Conservation (phyloP, 2,329 filamentous ascomycete genomes). For the Fusarium sp. region DNA sequence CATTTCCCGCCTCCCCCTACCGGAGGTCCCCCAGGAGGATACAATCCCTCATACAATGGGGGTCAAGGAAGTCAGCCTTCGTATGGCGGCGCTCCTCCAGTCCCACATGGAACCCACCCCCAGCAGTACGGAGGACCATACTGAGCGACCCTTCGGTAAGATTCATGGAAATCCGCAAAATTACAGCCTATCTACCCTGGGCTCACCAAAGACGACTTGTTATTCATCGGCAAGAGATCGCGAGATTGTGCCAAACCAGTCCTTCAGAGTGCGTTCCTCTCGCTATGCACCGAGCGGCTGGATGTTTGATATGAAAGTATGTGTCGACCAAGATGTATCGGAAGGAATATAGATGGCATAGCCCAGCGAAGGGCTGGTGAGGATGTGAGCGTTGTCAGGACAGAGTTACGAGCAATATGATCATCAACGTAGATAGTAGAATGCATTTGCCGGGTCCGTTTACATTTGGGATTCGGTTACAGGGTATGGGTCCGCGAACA, state of each 20-base stretch:
- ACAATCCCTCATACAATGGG: slow-evolving; percentile 50
- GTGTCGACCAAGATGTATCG: slow-evolving; percentile 22
- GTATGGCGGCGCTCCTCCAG: slow-evolving; percentile 49
- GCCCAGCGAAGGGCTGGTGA: slow-evolving; percentile 29
- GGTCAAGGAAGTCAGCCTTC: slow-evolving; percentile 49
- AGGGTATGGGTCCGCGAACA: slow-evolving; percentile 30
- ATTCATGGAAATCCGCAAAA: slow-evolving; percentile 11
- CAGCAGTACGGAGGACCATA: slow-evolving; percentile 47
- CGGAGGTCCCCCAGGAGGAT: slow-evolving; percentile 43
- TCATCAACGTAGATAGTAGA: slow-evolving; percentile 52
- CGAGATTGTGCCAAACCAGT: slow-evolving; percentile 27
- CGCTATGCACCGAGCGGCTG: slow-evolving; percentile 24
- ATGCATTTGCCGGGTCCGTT: slow-evolving; percentile 42
- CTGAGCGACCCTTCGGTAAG: slow-evolving; percentile 29
- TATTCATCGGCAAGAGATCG: slow-evolving; percentile 26
- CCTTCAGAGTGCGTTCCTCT: slow-evolving; percentile 30
- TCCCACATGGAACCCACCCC: slow-evolving; percentile 54
- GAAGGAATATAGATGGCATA: slow-evolving; percentile 34
- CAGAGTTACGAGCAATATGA: slow-evolving; percentile 40
- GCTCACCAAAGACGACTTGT: slow-evolving; percentile 13
- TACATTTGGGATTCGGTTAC: slow-evolving; percentile 33
- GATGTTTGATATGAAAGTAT: slow-evolving; percentile 29
- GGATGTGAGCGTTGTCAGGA: slow-evolving; percentile 36
- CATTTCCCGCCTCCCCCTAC: slow-evolving; percentile 47
- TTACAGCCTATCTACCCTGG: slow-evolving; percentile 9